A percentile compares a stretch with the other conserved stretches of the same genome.
Conservation (phyloP, 257 asterid species). For the Paraleonurus japonicus region DNA sequence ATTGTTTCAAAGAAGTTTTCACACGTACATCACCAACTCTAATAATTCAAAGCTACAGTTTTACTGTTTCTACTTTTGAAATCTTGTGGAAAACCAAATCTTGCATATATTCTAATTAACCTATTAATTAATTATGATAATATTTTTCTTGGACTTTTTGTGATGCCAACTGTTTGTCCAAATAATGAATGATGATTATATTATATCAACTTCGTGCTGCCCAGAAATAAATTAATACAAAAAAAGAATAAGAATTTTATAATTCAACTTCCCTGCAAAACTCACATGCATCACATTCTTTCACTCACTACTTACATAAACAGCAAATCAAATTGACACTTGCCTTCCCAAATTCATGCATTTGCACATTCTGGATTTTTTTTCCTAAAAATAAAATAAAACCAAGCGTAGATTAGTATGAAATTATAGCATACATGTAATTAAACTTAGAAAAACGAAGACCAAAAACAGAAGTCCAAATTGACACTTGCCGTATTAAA, state of each 20-base stretch:
- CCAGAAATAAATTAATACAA: constrained; percentile 8
- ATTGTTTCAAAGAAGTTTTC: too few relatives aligned
- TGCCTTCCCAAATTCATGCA: constrained; percentile 25
- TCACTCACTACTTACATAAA: constrained; percentile 19
- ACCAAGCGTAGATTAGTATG: not conserved
- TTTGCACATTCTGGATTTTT: not conserved
- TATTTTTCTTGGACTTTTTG: constrained; percentile 15
- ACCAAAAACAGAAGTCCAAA: not conserved
- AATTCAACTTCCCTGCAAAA: constrained; percentile 60
- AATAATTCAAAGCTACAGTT: not conserved
- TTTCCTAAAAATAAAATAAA: not conserved
- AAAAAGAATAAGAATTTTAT: constrained; percentile 51
- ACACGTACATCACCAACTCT: too few relatives aligned
- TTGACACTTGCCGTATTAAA: not conserved
- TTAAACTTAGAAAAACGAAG: not conserved
- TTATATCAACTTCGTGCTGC: constrained; percentile 15
- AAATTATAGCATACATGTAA: not conserved
- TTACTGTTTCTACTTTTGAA: constrained; percentile 16
- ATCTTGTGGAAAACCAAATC: constrained; percentile 23
- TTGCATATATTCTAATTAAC: constrained; percentile 10
- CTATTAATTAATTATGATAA: constrained; percentile 15
- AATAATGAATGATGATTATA: constrained; percentile 15
- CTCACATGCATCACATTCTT: constrained; percentile 54
- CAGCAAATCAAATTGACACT: constrained; percentile 24
- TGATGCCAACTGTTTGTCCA: constrained; percentile 23